A percentile compares a stretch with the other conserved stretches of the same genome.
These are phyloP conservation scores for Aspergillus sp. DNA, from an alignment of 2,329 filamentous ascomycete species.

Conservation along the genomic window DNA sequence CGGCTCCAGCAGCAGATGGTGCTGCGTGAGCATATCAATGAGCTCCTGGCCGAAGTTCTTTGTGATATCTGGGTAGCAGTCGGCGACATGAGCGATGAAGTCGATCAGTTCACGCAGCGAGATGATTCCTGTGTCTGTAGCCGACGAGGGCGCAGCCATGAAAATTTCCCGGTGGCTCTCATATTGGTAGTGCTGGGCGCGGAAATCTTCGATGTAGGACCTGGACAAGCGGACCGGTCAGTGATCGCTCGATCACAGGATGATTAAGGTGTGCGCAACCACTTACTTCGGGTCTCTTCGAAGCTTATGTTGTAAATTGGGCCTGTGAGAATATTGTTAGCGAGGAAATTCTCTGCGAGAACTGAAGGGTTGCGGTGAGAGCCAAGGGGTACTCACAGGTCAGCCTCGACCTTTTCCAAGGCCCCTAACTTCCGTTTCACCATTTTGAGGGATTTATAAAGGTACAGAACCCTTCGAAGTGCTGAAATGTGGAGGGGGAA, in stretches of 20 bases:
- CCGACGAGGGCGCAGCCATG: slow-evolving; percentile 77
- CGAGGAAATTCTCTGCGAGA: slow-evolving; percentile 22
- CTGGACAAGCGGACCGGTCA: slow-evolving; percentile 44
- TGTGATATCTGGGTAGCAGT: slow-evolving; percentile 86
- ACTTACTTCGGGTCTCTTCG: slow-evolving; percentile 77
- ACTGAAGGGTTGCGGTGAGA: background rate
- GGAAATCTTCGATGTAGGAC: slow-evolving; percentile 88
- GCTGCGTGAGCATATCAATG: slow-evolving; percentile 76
- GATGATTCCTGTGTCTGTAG: slow-evolving; percentile 76
- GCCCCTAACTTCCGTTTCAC: slow-evolving; percentile 89
- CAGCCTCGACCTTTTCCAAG: slow-evolving; percentile 92
- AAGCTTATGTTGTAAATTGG: slow-evolving; percentile 90
- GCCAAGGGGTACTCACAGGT: slow-evolving; percentile 62
- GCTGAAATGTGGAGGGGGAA: slow-evolving; percentile 58
- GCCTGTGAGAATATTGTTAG: slow-evolving; percentile 52
- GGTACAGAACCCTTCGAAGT: slow-evolving; percentile 58
- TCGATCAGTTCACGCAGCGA: slow-evolving; percentile 91
- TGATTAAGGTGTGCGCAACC: background rate
- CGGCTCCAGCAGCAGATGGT: slow-evolving; percentile 80
- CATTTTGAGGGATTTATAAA: slow-evolving; percentile 52
- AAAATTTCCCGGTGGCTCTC: slow-evolving; percentile 90
- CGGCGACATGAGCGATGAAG: slow-evolving; percentile 89
- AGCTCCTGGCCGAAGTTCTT: slow-evolving; percentile 78
- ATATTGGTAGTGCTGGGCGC: slow-evolving; percentile 88
- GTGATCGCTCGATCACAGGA: background rate